Conservation (phyloP, 129 eudicot species). For the Flaveria trinervia region DNA sequence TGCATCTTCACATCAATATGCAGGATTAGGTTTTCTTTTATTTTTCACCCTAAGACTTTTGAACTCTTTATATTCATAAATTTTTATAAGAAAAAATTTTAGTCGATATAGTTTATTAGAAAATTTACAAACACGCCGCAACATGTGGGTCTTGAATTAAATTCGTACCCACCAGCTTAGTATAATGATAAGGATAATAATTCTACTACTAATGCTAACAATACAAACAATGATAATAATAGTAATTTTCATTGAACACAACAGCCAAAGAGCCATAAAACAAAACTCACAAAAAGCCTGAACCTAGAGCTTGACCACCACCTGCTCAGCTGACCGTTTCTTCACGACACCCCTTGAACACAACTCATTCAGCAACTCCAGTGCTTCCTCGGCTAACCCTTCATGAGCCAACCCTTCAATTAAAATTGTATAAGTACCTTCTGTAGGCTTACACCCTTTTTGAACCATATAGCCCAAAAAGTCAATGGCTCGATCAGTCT, state of each 20-base stretch:
- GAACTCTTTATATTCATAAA: too few relatives aligned
- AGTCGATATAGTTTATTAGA: too few relatives aligned
- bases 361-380: conserved; percentile 64
- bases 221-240: background rate
- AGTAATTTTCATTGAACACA: background rate
- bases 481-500: conserved; percentile 81
- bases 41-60: too few relatives aligned
- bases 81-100: too few relatives aligned
- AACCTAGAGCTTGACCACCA: conserved; percentile 52
- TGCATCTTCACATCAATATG: too few relatives aligned
- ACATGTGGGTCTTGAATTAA: too few relatives aligned
- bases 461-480: conserved; percentile 68
- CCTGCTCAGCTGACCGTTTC: conserved; percentile 62
- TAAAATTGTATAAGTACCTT: conserved; percentile 67
- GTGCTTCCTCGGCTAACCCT: conserved; percentile 69
- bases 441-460: conserved; percentile 79
- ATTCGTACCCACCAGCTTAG: too few relatives aligned
- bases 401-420: conserved; percentile 80
- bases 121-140: too few relatives aligned
- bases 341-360: conserved; percentile 69
- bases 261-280: background rate
- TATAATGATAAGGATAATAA: too few relatives aligned
- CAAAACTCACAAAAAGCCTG: background rate
- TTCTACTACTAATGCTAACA: too few relatives aligned
- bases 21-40: too few relatives aligned